phyloP scores from a whole-genome alignment of 1,284 basidiomycete species.

The Trametes sp. region DNA sequence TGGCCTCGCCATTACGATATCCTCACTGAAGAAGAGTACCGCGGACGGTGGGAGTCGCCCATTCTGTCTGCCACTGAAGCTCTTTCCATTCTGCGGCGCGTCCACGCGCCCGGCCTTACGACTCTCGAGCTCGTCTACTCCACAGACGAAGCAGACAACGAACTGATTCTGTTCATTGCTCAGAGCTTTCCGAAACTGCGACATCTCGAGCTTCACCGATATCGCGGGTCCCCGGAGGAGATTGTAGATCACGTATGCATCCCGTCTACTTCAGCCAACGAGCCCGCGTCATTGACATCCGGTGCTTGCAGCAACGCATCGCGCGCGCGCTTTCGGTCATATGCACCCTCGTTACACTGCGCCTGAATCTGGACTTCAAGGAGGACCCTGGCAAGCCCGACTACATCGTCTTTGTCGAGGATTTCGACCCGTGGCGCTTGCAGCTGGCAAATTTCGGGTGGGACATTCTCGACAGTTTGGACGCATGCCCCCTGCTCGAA shows the following conservation, averaged over 20 bases:
- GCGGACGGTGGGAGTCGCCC: neutral
- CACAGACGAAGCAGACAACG: constrained; percentile 1
- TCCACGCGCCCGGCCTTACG: neutral
- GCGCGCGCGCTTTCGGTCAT: neutral
- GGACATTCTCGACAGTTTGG: neutral
- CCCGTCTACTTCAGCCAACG: neutral
- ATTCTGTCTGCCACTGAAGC: constrained; percentile 1
- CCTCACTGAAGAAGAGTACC: too few relatives aligned
- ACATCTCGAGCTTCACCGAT: constrained; percentile 12
- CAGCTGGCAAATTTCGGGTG: neutral
- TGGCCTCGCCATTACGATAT: constrained; percentile 13
- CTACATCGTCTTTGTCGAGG: neutral
- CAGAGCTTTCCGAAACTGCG: neutral
- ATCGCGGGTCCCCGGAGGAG: neutral
- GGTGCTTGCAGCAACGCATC: neutral
- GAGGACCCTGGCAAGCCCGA: neutral
- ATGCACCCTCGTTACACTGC: neutral
- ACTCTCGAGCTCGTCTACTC: constrained; percentile 27
- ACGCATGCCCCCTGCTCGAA: neutral
- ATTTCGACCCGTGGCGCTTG: neutral
- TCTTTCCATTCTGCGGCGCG: neutral
- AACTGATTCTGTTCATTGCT: neutral
- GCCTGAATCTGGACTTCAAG: neutral
- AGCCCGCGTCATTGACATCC: neutral
- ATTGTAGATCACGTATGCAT: neutral